Percentiles rank a stretch among this genome's conserved stretches.
Evolutionary conservation across 164 flowering plant genomes (phyloP).

Genomic region (Vitis cinerea): DNA sequence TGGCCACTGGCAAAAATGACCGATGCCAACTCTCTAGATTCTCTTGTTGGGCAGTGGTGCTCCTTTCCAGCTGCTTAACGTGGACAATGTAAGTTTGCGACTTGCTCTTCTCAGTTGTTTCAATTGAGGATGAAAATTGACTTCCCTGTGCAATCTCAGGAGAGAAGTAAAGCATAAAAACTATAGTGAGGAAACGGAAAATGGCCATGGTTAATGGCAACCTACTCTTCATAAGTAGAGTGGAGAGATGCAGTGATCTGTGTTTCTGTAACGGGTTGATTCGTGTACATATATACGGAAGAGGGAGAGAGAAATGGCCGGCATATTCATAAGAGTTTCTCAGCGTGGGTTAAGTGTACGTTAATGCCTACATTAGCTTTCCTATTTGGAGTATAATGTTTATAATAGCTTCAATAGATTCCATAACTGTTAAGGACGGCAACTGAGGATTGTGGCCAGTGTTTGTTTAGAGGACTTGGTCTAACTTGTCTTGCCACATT

Average conservation of each 20-base stretch:
- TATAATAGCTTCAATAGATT: no score
- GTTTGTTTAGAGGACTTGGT: no score
- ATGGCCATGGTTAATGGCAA: conserved; percentile 14
- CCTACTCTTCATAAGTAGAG: background rate
- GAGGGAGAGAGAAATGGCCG: background rate
- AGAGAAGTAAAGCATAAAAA: conserved; percentile 5
- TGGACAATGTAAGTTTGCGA: conserved; percentile 27
- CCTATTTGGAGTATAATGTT: no score
- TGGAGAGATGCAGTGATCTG: background rate
- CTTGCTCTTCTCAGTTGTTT: background rate
- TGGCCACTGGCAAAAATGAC: conserved; percentile 32
- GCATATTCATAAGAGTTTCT: background rate
- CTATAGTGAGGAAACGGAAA: conserved; percentile 7
- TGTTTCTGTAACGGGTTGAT: background rate
- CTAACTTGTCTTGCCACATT: no score
- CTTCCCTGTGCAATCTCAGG: background rate
- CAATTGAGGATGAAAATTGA: background rate
- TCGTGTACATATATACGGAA: background rate
- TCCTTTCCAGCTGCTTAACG: conserved; percentile 15
- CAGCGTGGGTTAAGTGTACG: background rate
- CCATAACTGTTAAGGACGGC: no score
- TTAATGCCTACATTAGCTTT: no score
- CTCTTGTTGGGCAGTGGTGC: conserved; percentile 1
- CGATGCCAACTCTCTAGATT: conserved; percentile 28
- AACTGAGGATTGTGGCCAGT: no score